Evolutionary conservation across 2,329 filamentous ascomycete genomes (phyloP).

Genomic region (Monilinia laxa): DNA sequence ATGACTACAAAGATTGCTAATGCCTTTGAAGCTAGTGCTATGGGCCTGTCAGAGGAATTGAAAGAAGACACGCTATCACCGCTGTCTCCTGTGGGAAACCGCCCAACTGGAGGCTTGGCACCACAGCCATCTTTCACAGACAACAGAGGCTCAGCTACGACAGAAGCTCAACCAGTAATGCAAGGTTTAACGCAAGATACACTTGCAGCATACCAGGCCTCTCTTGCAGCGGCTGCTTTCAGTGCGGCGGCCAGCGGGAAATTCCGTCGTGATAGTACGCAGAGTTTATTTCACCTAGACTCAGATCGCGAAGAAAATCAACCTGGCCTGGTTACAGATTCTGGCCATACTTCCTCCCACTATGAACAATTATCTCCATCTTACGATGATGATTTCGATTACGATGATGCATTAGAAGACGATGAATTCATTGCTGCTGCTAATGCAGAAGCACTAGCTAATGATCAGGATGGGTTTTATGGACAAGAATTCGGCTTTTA

Average conservation of each 20-base stretch:
- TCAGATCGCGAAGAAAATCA: conserved; percentile 38
- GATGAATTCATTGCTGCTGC: conserved; percentile 92
- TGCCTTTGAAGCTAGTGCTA: conserved; percentile 27
- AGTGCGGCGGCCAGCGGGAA: conserved; percentile 74
- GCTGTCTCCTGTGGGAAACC: conserved; percentile 3
- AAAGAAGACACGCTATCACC: background rate
- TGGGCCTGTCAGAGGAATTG: conserved; percentile 1
- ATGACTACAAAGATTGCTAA: conserved; percentile 32
- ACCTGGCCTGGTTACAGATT: conserved; percentile 44
- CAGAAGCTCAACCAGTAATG: conserved; percentile 23
- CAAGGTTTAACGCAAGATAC: conserved; percentile 53
- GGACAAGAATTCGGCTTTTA: conserved; percentile 97
- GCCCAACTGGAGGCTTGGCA: conserved; percentile 25
- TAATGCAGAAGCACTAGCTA: conserved; percentile 89
- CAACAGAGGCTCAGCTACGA: conserved; percentile 11
- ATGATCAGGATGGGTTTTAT: conserved; percentile 91
- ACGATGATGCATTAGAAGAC: conserved; percentile 70
- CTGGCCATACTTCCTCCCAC: conserved; percentile 41
- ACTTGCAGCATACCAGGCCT: conserved; percentile 75
- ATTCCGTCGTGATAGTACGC: conserved; percentile 58
- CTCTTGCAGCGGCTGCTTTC: conserved; percentile 77
- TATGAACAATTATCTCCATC: conserved; percentile 40
- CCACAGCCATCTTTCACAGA: conserved; percentile 34
- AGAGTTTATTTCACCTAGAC: conserved; percentile 30
- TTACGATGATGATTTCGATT: conserved; percentile 49